Conservation (phyloP, 495 filamentous ascomycete species). For the Penicillium cosmopolitanum region DNA sequence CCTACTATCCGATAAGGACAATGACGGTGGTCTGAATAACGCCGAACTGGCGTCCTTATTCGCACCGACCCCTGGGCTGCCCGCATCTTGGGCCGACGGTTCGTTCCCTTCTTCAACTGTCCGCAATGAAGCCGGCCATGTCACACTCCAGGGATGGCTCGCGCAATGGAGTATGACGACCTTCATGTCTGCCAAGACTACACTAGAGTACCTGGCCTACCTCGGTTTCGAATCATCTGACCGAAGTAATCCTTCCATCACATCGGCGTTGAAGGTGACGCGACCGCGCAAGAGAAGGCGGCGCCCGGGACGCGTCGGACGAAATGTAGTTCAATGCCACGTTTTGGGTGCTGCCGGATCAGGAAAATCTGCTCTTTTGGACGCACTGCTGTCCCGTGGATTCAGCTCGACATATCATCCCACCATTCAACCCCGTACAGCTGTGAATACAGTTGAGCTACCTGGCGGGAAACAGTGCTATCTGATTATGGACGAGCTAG, state of each 20-base stretch:
- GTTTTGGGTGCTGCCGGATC: constrained; percentile 81
- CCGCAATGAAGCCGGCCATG: constrained; percentile 90
- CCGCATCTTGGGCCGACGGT: constrained; percentile 84
- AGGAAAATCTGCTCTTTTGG: constrained; percentile 87
- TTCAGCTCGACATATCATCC: constrained; percentile 88
- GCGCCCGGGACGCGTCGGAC: constrained; percentile 80
- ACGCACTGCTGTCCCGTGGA: constrained; percentile 86
- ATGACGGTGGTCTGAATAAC: constrained; percentile 90
- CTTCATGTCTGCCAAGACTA: constrained; percentile 92
- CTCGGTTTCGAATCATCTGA: constrained; percentile 81
- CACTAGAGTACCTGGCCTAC: constrained; percentile 92
- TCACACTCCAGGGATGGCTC: constrained; percentile 96
- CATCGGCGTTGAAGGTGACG: constrained; percentile 86
- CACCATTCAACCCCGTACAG: constrained; percentile 89
- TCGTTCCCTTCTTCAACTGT: constrained; percentile 94
- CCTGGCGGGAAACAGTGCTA: constrained; percentile 97
- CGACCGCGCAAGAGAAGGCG: constrained; percentile 83
- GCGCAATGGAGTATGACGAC: constrained; percentile 99
- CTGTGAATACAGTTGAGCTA: constrained; percentile 95
- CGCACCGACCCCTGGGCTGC: constrained; percentile 89
- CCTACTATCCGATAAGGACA: constrained; percentile 92
- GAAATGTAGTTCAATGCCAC: constrained; percentile 96
- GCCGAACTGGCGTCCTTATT: constrained; percentile 83
- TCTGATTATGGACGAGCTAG: constrained; percentile 91
- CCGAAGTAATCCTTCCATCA: constrained; percentile 65